Conservation (phyloP, 352 stramenopile species). For the Aphanomyces stellatus region DNA sequence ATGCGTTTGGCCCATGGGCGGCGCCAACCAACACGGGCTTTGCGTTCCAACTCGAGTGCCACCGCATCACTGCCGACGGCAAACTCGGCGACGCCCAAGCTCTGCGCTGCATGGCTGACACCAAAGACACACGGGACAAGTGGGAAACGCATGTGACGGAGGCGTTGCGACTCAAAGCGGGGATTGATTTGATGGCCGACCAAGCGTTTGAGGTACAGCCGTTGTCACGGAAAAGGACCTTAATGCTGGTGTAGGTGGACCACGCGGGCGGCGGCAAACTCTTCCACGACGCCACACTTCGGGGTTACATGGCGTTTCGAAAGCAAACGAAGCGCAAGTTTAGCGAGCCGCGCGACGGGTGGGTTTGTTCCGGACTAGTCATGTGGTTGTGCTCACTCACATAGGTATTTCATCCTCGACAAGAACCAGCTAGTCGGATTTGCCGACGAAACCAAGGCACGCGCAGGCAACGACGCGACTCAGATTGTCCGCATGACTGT, state of each 20-base stretch:
- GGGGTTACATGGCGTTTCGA: slow-evolving; percentile 21
- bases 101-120: not conserved
- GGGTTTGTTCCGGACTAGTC: too few relatives aligned
- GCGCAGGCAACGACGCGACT: not conserved
- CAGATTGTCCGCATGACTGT: not conserved
- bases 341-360: not conserved
- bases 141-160: not conserved
- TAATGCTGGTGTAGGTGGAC: not conserved
- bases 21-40: not conserved
- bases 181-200: slow-evolving; percentile 7
- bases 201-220: slow-evolving; percentile 12
- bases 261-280: too few relatives aligned
- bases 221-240: too few relatives aligned
- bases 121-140: not conserved
- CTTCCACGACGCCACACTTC: not conserved
- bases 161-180: not conserved
- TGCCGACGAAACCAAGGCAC: not conserved
- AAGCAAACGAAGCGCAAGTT: not conserved
- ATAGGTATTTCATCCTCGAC: slow-evolving; percentile 12
- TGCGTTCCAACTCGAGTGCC: not conserved
- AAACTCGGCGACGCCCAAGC: too few relatives aligned
- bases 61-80: not conserved
- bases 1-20: not conserved
- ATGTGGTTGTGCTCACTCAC: too few relatives aligned
- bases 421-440: not conserved